phyloP scores from a whole-genome alignment of 352 stramenopile species.

The Globisporangium spiculum region DNA sequence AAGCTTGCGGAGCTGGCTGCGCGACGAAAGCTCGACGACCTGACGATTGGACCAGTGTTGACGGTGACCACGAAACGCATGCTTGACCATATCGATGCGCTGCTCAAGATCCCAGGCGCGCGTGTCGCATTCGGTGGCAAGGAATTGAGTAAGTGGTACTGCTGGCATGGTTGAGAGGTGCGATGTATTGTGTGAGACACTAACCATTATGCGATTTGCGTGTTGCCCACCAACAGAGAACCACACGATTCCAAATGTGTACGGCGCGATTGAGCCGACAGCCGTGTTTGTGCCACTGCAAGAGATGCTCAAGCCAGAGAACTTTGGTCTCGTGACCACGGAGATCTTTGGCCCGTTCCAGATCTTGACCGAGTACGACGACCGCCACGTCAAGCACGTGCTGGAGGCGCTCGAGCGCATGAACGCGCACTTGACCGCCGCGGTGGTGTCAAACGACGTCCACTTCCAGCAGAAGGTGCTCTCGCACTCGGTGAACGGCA shows the following conservation, averaged over 20 bases:
- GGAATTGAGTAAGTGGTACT: constrained; percentile 51
- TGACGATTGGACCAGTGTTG: constrained; percentile 96
- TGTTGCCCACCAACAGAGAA: constrained; percentile 43
- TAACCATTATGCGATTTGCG: background rate
- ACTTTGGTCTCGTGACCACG: constrained; percentile 93
- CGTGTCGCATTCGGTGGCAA: constrained; percentile 95
- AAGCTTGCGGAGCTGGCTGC: constrained; percentile 91
- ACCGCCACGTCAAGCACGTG: constrained; percentile 88
- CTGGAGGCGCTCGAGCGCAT: constrained; percentile 94
- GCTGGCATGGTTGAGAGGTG: background rate
- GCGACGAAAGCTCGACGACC: constrained; percentile 89
- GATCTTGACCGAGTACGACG: constrained; percentile 94
- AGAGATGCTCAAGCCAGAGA: constrained; percentile 93
- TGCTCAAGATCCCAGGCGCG: constrained; percentile 93
- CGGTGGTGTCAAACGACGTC: constrained; percentile 96
- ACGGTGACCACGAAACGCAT: constrained; percentile 96
- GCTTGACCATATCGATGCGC: constrained; percentile 88
- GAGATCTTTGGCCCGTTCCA: constrained; percentile 99
- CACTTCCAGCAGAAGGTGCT: constrained; percentile 94
- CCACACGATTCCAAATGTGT: constrained; percentile 94
- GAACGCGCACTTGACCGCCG: constrained; percentile 96
- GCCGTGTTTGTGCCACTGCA: constrained; percentile 96
- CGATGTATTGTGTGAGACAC: background rate
- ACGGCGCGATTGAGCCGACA: constrained; percentile 97
- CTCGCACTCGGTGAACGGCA: constrained; percentile 98